Conservation (phyloP, 2,329 filamentous ascomycete species). For the Colletotrichum sp. region DNA sequence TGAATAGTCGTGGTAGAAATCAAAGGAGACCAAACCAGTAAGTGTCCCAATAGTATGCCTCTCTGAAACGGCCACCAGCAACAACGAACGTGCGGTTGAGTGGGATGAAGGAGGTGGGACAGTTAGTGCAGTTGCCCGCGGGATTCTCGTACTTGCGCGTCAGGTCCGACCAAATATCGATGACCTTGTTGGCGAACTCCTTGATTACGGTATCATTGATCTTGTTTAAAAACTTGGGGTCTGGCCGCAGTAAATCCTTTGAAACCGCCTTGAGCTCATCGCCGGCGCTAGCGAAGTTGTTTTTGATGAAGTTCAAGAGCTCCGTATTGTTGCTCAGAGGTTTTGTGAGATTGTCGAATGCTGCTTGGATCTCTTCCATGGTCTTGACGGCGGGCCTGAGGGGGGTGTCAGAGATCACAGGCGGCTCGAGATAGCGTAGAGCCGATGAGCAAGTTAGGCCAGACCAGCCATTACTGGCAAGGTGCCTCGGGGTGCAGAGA, state of each 20-base stretch:
- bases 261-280: conserved; percentile 64
- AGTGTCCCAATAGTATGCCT: conserved; percentile 75
- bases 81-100: conserved; percentile 73
- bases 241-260: conserved; percentile 53
- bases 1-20: background rate
- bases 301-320: conserved; percentile 65
- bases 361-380: conserved; percentile 63
- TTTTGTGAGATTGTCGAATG: conserved; percentile 63
- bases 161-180: conserved; percentile 72
- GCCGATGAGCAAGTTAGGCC: background rate
- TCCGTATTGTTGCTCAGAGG: conserved; percentile 68
- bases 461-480: background rate
- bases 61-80: conserved; percentile 72
- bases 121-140: conserved; percentile 59
- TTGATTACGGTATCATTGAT: conserved; percentile 62
- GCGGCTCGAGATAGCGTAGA: background rate
- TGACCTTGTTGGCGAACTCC: conserved; percentile 68
- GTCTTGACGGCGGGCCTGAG: conserved; percentile 63
- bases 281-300: conserved; percentile 68
- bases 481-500: background rate
- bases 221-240: conserved; percentile 62
- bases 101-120: conserved; percentile 69
- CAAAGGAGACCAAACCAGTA: conserved; percentile 37
- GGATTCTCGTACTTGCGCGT: conserved; percentile 62
- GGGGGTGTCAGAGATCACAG: conserved; percentile 12